phyloP scores from a whole-genome alignment of 2,329 filamentous ascomycete genomes.

The Xylaria sp. region DNA sequence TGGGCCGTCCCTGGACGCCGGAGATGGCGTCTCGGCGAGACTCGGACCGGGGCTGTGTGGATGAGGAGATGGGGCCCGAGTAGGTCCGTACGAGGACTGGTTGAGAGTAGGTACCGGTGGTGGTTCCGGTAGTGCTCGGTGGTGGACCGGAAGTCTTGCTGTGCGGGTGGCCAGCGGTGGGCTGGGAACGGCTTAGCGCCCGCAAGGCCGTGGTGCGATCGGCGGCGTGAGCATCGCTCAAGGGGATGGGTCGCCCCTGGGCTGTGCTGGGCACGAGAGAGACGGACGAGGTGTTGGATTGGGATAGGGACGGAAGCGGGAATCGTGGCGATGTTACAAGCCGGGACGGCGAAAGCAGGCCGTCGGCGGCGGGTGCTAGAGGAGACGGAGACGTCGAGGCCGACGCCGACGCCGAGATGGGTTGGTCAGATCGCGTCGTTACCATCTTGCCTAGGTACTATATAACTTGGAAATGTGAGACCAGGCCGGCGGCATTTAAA shows the following conservation, averaged over 20 bases:
- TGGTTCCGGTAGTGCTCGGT: constrained; percentile 57
- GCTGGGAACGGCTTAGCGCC: constrained; percentile 68
- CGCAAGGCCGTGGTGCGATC: constrained; percentile 70
- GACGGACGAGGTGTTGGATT: constrained; percentile 63
- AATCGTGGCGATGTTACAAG: constrained; percentile 46
- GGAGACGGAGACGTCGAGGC: too few species aligned
- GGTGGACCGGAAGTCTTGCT: constrained; percentile 60
- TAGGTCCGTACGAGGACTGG: constrained; percentile 75
- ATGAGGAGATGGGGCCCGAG: constrained; percentile 60
- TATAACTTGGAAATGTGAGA: not conserved
- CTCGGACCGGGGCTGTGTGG: constrained; percentile 46
- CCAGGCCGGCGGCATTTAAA: not conserved
- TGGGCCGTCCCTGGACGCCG: constrained; percentile 41
- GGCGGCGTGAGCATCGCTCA: constrained; percentile 66
- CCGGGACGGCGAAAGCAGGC: constrained; percentile 18
- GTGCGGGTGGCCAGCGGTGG: constrained; percentile 59
- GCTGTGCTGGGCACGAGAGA: constrained; percentile 66
- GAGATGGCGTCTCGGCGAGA: constrained; percentile 47
- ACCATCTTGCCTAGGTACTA: constrained; percentile 21
- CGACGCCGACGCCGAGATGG: not conserved
- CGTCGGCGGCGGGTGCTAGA: constrained; percentile 1
- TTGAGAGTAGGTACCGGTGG: constrained; percentile 66
- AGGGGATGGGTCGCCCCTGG: constrained; percentile 65
- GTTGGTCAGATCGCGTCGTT: constrained; percentile 10
- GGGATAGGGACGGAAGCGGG: constrained; percentile 60